phyloP scores from a whole-genome alignment of 768 basidiomycete species.

The Paxillus involutus region DNA sequence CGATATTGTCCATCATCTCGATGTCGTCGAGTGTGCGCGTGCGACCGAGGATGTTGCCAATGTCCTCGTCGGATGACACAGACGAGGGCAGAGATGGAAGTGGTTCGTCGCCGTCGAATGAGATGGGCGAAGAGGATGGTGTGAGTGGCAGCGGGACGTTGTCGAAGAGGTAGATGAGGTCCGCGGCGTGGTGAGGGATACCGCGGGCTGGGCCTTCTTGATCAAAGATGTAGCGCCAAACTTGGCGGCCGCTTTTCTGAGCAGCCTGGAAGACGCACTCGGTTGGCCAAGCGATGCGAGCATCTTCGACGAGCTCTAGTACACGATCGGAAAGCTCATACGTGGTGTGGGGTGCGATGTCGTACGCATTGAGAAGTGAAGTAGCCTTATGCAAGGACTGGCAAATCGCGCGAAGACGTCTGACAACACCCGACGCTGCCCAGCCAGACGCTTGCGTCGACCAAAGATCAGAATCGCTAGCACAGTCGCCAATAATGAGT shows the following conservation, averaged over 20 bases:
- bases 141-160: slow-evolving; percentile 58
- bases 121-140: slow-evolving; percentile 31
- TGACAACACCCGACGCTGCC: slow-evolving; percentile 59
- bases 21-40: slow-evolving; percentile 26
- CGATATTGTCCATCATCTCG: slow-evolving; percentile 25
- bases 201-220: slow-evolving; percentile 71
- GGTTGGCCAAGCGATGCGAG: slow-evolving; percentile 75
- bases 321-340: slow-evolving; percentile 69
- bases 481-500: slow-evolving; percentile 74
- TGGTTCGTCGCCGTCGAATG: slow-evolving; percentile 33
- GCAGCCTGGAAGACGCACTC: slow-evolving; percentile 59
- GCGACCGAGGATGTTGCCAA: slow-evolving; percentile 13
- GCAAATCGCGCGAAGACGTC: slow-evolving; percentile 72
- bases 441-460: slow-evolving; percentile 58
- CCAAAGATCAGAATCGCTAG: slow-evolving; percentile 66
- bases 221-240: slow-evolving; percentile 82
- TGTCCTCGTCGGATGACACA: slow-evolving; percentile 23
- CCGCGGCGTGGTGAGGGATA: slow-evolving; percentile 67
- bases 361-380: slow-evolving; percentile 65
- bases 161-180: slow-evolving; percentile 79
- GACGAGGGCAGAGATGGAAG: slow-evolving; percentile 31
- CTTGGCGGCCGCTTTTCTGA: slow-evolving; percentile 52
- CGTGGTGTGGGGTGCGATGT: slow-evolving; percentile 61
- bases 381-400: slow-evolving; percentile 66
- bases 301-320: slow-evolving; percentile 74